Percentiles rank a stretch among this genome's conserved stretches.
Evolutionary conservation across 257 asterid species (phyloP).

Genomic region (Lycium ferocissimum): DNA sequence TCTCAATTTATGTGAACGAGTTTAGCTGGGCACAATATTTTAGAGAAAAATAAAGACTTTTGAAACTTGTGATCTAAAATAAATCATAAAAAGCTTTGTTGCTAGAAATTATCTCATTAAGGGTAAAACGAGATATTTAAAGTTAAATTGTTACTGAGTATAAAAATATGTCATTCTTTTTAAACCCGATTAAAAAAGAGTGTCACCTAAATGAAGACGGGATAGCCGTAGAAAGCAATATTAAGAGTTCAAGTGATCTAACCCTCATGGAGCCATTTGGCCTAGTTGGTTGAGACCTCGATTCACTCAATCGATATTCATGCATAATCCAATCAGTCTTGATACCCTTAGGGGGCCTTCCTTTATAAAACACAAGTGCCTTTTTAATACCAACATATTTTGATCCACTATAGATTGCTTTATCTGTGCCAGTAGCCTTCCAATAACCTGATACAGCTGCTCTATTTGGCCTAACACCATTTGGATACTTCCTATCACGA

Average conservation of each 20-base stretch:
- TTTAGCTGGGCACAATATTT: no score
- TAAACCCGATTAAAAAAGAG: no score
- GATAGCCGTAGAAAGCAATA: neutral
- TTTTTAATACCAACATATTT: slow-evolving; percentile 82
- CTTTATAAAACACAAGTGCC: slow-evolving; percentile 82
- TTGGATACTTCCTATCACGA: slow-evolving; percentile 82
- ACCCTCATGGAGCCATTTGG: slow-evolving; percentile 93
- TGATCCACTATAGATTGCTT: slow-evolving; percentile 71
- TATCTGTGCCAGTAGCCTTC: slow-evolving; percentile 93
- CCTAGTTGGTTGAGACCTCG: slow-evolving; percentile 56
- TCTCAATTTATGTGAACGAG: no score
- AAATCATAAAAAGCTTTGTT: no score
- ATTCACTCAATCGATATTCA: slow-evolving; percentile 74
- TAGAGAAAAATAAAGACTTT: no score
- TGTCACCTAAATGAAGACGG: no score
- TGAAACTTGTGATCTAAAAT: no score
- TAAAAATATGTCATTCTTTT: no score
- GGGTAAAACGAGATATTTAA: no score
- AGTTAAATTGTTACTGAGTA: no score
- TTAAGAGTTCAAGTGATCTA: neutral
- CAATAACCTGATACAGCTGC: slow-evolving; percentile 93
- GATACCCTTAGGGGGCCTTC: slow-evolving; percentile 73
- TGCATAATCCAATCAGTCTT: slow-evolving; percentile 97
- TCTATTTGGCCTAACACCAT: slow-evolving; percentile 80
- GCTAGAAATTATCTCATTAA: no score